Evolutionary conservation across 2,329 filamentous ascomycete species (phyloP), one percentile per base, ranked within the genome.

Genomic region (Sarocladiaceae sp.): DNA sequence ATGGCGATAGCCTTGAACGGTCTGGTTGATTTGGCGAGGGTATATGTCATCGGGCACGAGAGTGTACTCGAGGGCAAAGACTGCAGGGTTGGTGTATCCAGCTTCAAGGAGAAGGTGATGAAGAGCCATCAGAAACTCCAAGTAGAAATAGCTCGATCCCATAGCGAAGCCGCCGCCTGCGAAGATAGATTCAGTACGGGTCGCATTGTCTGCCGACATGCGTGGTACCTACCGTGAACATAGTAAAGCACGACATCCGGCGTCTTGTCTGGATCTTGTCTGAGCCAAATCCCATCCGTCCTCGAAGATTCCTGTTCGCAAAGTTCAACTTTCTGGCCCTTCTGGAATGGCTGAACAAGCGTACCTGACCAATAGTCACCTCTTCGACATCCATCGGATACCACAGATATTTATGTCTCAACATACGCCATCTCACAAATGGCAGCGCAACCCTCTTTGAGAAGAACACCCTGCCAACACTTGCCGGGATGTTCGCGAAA

Each of bases 231-330:
- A 86, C 87, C 90, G 64, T 95, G 90, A 36, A 82, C 80, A 64
- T 94, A 94, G 64, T 90, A 93, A 2, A 95, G 68, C n/a, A 91
- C 83, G 52, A 94, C 72, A 63, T 94, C 89, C 0, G 88, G 86
- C 51, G 79, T 73, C 47, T 74, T 69, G 35, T 76, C 72, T 15
- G 79, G 76, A 59, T 89, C 77, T 40, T 79, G 70, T 37, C 79
- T 78, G 47, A 91, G 80, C 84, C 87, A 93, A 3, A 93, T 69
- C 2, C 89, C 44, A 29, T 17, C 26, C n/a, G 44, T 48, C 89
- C 54, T 75, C 75, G 53, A 84, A 56, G 35, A 58, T 54, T n/a
- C 78, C 42, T 65, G 72, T 76, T 50, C 54, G 17, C 17, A 17
- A 7, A 10, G 7, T 22, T 15, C 17, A 23, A 6, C 23, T n/a